These are phyloP conservation scores for Centrapalus pauciflorus DNA, from an alignment of 129 eudicot species.

Conservation along the genomic window DNA sequence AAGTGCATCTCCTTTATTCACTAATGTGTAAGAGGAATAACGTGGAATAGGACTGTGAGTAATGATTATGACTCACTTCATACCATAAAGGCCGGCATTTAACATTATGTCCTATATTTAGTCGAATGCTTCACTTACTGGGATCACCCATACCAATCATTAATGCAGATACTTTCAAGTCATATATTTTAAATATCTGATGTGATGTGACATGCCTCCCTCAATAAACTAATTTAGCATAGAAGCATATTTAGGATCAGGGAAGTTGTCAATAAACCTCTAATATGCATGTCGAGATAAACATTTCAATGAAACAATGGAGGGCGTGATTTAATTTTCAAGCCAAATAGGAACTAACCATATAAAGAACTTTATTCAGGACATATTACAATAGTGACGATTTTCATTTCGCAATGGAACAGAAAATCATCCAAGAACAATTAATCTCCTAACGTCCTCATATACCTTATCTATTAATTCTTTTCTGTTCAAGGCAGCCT, in stretches of 20 bases:
- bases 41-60: too few species aligned
- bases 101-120: too few species aligned
- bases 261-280: not conserved
- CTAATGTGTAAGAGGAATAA: not conserved
- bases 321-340: not conserved
- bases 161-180: too few species aligned
- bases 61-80: too few species aligned
- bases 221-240: too few species aligned
- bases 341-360: not conserved
- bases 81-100: too few species aligned
- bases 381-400: not conserved
- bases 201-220: too few species aligned
- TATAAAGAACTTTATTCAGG: not conserved
- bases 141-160: too few species aligned
- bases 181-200: too few species aligned
- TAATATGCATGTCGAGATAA: not conserved
- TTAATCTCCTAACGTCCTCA: not conserved
- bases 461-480: slow-evolving; percentile 85
- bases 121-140: too few species aligned
- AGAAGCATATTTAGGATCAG: not conserved
- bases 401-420: not conserved
- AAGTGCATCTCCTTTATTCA: not conserved
- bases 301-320: not conserved
- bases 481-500: slow-evolving; percentile 58
- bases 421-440: not conserved